phyloP scores from a whole-genome alignment of 129 eudicot genomes.

The Flaveria sonorensis region DNA sequence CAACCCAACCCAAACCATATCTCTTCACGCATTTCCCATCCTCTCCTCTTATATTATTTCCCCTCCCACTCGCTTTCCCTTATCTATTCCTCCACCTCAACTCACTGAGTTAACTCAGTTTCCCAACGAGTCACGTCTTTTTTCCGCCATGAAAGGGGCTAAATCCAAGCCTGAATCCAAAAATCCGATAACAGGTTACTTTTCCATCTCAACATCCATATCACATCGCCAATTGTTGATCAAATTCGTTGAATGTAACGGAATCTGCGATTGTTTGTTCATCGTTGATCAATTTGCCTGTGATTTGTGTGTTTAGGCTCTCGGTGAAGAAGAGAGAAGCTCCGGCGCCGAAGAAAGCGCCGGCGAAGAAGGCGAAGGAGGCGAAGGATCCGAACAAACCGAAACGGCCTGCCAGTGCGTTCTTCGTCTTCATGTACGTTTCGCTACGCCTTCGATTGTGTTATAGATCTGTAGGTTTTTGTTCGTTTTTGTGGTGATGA shows the following conservation, averaged over 20 bases:
- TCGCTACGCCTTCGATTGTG: neutral
- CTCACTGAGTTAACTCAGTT: constrained; percentile 40
- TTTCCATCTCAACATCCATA: constrained; percentile 12
- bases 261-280: no score
- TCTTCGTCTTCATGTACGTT: constrained; percentile 76
- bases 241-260: neutral
- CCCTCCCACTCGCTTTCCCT: constrained; percentile 22
- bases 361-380: constrained; percentile 55
- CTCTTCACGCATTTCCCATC: constrained; percentile 33
- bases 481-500: neutral
- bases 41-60: constrained; percentile 47
- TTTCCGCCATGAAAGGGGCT: constrained; percentile 67
- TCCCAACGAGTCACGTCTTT: constrained; percentile 37
- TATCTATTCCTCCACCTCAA: constrained; percentile 23
- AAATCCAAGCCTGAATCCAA: constrained; percentile 60
- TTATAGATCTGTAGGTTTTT: constrained; percentile 17
- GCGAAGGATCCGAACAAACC: constrained; percentile 84
- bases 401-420: constrained; percentile 84
- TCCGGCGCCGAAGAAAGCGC: constrained; percentile 41
- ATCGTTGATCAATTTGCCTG: no score
- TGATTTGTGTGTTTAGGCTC: constrained; percentile 43
- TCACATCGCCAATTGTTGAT: neutral
- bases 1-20: constrained; percentile 42
- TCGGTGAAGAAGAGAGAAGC: constrained; percentile 56
- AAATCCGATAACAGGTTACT: constrained; percentile 44